A percentile compares a stretch with the other conserved stretches of the same genome.
Conservation (phyloP, 2,329 filamentous ascomycete species). For the Curvularia lunata region DNA sequence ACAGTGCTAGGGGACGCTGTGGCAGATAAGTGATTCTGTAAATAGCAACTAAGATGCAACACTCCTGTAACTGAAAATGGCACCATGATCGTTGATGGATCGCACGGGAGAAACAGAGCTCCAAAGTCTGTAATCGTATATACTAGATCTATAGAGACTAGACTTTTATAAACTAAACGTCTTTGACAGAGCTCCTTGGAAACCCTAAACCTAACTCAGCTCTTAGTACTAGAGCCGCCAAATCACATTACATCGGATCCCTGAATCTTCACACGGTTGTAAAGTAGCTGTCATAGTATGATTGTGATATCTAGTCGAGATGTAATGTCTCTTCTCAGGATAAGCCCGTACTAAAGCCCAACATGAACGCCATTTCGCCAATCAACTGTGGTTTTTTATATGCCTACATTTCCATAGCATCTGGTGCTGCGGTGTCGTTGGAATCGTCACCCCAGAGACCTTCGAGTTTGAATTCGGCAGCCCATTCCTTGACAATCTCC, state of each 20-base stretch:
- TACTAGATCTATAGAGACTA: too few species aligned
- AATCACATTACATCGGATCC: background rate
- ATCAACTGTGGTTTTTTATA: conserved; percentile 6
- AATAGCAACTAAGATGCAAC: too few species aligned
- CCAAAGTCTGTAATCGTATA: too few species aligned
- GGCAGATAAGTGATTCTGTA: too few species aligned
- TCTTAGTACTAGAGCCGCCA: background rate
- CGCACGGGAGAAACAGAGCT: too few species aligned
- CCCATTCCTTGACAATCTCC: conserved; percentile 90
- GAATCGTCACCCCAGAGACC: conserved; percentile 81
- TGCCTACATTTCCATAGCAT: conserved; percentile 45
- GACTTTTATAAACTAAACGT: too few species aligned
- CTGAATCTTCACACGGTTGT: background rate
- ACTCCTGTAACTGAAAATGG: too few species aligned
- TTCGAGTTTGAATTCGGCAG: conserved; percentile 92
- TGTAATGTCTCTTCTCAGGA: conserved; percentile 10
- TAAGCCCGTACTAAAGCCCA: conserved; percentile 1
- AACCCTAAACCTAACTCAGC: too few species aligned
- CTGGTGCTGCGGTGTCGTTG: conserved; percentile 41
- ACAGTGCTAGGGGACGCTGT: too few species aligned
- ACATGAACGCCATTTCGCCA: conserved; percentile 21
- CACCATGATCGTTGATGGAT: too few species aligned
- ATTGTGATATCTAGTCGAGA: conserved; percentile 18
- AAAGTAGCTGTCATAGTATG: background rate
- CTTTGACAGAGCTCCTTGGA: too few species aligned